A percentile compares a stretch with the other conserved stretches of the same genome.
Conservation (phyloP, 306 rosid genomes). For the Fragaria iinumae region DNA sequence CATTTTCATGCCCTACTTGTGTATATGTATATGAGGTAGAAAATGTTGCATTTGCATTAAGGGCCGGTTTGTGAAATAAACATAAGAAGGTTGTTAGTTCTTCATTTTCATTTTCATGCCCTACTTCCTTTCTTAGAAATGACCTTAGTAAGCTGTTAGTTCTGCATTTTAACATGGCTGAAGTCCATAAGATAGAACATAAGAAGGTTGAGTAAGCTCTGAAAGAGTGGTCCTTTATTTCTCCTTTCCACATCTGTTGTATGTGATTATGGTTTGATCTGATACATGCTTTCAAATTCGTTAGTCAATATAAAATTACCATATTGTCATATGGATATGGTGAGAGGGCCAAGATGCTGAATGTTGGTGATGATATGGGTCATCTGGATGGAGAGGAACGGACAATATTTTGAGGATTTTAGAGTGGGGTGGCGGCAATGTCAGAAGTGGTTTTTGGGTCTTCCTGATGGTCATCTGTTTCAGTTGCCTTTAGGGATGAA, state of each 20-base stretch:
- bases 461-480: neutral
- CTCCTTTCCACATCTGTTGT: neutral
- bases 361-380: neutral
- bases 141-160: neutral
- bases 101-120: too few species aligned
- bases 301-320: neutral
- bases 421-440: neutral
- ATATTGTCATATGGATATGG: neutral
- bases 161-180: neutral
- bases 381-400: neutral
- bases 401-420: neutral
- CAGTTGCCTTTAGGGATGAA: neutral
- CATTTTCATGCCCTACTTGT: neutral
- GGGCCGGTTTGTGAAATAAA: neutral
- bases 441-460: neutral
- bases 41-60: neutral
- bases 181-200: neutral
- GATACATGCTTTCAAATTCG: neutral
- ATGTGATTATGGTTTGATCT: neutral
- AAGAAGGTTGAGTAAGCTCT: neutral
- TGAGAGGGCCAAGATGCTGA: neutral
- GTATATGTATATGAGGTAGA: neutral
- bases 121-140: neutral
- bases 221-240: neutral
- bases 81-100: too few species aligned